A percentile compares a stretch with the other conserved stretches of the same genome.
These are phyloP conservation scores for Amphicarpaea edgeworthii DNA, from an alignment of 306 rosid species.

Conservation along the genomic window DNA sequence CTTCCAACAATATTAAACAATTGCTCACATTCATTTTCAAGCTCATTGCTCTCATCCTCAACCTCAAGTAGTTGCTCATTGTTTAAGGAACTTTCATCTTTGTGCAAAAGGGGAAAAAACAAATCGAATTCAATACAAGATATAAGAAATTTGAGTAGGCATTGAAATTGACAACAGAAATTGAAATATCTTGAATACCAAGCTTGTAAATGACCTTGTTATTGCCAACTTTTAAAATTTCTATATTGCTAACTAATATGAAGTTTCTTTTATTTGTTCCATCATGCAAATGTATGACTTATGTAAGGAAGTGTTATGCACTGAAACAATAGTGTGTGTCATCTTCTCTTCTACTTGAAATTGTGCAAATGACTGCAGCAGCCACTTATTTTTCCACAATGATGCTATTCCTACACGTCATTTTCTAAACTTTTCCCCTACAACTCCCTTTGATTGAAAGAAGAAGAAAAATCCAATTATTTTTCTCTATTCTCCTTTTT, in stretches of 20 bases:
- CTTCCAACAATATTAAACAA: constrained; percentile 64
- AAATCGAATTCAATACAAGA: constrained; percentile 22
- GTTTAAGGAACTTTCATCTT: constrained; percentile 63
- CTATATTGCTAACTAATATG: not conserved
- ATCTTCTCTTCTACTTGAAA: not conserved
- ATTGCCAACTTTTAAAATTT: constrained; percentile 8
- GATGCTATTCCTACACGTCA: constrained; percentile 11
- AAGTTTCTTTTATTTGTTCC: constrained; percentile 30
- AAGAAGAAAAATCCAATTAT: not conserved
- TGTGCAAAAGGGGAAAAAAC: constrained; percentile 51
- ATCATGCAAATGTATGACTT: too few species aligned
- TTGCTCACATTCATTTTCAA: constrained; percentile 72
- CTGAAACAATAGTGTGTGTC: not conserved
- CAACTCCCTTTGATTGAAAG: constrained; percentile 48
- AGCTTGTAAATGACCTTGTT: constrained; percentile 12
- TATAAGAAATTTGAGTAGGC: constrained; percentile 35
- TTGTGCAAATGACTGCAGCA: not conserved
- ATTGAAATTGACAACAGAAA: constrained; percentile 20
- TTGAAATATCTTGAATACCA: constrained; percentile 32
- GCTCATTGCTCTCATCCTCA: constrained; percentile 64
- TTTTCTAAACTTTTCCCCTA: constrained; percentile 36
- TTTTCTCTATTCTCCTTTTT: not conserved
- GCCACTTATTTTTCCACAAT: constrained; percentile 18
- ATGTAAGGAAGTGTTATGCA: too few species aligned
- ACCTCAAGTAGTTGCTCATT: constrained; percentile 68